Base-by-base conservation (phyloP, 257 asterid species). In the Solanum lignicaule region DNA sequence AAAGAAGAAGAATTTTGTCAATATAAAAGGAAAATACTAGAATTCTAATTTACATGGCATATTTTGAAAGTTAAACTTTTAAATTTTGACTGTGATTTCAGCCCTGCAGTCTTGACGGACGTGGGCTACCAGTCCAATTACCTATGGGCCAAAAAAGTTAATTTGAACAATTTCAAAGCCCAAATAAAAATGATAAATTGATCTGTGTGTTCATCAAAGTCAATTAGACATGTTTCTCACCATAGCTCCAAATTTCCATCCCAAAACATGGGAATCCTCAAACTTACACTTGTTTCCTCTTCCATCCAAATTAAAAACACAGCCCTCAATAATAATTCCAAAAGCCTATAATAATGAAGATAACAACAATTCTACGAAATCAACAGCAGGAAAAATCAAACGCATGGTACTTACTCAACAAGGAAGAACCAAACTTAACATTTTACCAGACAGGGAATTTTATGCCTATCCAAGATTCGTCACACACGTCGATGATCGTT, bases 391-490 rank as follows among this genome's bases (percentile, higher is more conserved):
- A 82, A 90, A 84, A 89, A 92, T 95, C 92, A 93, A 83, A 88
- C 96, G 98, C 60, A 88, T 84, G 23, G 98, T 94, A 21, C 96
- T 96, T 29, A 83, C 91, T 25, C 85, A 86, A 87, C 85, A 95
- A 86, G 96, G 95, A 84, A 88, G 97, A 89, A 90, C 93, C 20
- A 96, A 95, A 86, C 96, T 95, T 84, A 88, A 95, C 90, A 83
- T 1, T 18, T 39, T 82, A 23, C 93, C 96, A 0, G 99, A 96
- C 74, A 39, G 91, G 25, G 98, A 96, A 60, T 96, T 96, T 90
- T 96, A 96, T 89, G 85, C 94, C 10, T 90, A 62, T 46, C 99
- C 97, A 0, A 91, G 98, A 29, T 93, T 95, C 84, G 95, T 95
- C 10, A 91, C 93, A 6, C 99, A 96, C 25, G 98, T 96, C 0